Base-by-base conservation (phyloP, 768 basidiomycete species). In the Filobasidium wieringae region DNA sequence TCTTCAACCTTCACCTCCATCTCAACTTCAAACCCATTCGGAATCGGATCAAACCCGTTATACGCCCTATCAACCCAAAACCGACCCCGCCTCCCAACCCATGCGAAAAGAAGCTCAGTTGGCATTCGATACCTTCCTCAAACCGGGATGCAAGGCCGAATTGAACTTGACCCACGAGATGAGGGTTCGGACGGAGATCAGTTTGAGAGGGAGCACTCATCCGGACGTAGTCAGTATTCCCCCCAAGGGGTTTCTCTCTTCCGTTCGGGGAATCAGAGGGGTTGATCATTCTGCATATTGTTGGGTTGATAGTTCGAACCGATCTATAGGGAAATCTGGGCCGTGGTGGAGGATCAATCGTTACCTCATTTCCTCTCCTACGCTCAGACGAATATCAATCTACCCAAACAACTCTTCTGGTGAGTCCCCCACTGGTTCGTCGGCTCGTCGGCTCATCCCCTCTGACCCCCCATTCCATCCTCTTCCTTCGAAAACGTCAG, bases 321-420 rank as follows among this genome's bases (percentile, higher is more conserved):
- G 0, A 47, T 71, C 11, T 68, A 67, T 37, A 67, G 68, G n/a
- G 69, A 71, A 49, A 64, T 67, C 17, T 71, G 68, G 30, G 62
- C 61, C 22, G 53, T 60, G 5, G 47, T 71, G 15, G 69, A 71
- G 39, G 67, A 49, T 3, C 69, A 71, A 40, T 62, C 62, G 29
- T 45, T 71, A 30, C 69, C 69, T 0, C 61, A 64, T 30, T 71
- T 71, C 54, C 53, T 71, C 2, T 39, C 58, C 27, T 55, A 65
- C 47, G 64, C 66, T 22, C 66, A 61, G 51, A 52, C 45, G 3
- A 71, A 71, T 36, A 63, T 68, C 40, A 71, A 71, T 54, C 53
- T 64, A 2, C 66, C 66, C 0, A 71, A 71, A 43, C 67, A 67
- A 50, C 31, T 68, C 1, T 71, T 66, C 60, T 71, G 69, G 69